These are phyloP conservation scores for Dryas integrifolia DNA, from an alignment of 331 rosid genomes.

Conservation along the genomic window DNA sequence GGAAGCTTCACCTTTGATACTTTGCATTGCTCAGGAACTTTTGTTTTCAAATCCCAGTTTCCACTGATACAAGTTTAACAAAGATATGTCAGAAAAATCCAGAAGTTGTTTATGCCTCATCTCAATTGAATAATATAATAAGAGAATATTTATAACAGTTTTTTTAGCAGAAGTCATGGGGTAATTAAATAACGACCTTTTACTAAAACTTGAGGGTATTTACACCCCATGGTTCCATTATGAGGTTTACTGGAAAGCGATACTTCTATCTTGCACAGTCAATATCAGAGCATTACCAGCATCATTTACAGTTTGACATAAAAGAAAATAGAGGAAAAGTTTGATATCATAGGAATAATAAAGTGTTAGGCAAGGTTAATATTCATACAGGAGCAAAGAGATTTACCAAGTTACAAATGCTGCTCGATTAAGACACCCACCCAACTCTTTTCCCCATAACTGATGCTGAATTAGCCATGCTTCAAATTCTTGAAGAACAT, in stretches of 20 bases:
- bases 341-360: neutral
- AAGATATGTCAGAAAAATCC: slow-evolving; percentile 18
- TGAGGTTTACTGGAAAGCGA: neutral
- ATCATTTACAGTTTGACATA: neutral
- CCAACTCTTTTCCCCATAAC: slow-evolving; percentile 48
- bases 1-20: slow-evolving; percentile 77
- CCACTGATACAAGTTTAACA: slow-evolving; percentile 52
- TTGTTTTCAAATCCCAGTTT: slow-evolving; percentile 97
- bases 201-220: neutral
- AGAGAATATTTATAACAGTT: neutral
- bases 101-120: neutral
- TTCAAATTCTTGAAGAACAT: slow-evolving; percentile 78
- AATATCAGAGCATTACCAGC: neutral
- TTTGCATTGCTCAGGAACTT: slow-evolving; percentile 88
- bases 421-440: slow-evolving; percentile 56
- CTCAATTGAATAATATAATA: neutral
- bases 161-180: neutral
- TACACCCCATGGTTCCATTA: neutral
- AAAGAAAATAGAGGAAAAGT: neutral
- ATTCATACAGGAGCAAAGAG: slow-evolving; percentile 17
- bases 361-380: neutral
- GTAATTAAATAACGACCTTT: neutral
- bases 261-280: neutral
- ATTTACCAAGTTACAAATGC: slow-evolving; percentile 85
- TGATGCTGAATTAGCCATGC: slow-evolving; percentile 64